phyloP scores from a whole-genome alignment of 352 stramenopile species.

The Pythium coloratum region DNA sequence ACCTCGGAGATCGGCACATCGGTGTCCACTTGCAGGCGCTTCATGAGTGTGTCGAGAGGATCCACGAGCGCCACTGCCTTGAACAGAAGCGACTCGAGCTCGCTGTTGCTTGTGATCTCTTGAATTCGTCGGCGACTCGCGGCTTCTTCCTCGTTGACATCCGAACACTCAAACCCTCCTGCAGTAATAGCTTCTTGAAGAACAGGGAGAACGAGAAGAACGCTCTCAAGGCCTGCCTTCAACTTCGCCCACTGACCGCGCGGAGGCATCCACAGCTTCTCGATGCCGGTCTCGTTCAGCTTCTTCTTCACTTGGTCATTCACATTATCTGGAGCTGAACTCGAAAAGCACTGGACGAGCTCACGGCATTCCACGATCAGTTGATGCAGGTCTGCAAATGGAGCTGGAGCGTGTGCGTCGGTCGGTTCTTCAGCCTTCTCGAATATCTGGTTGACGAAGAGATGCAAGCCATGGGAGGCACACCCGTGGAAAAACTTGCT shows the following conservation, averaged over 20 bases:
- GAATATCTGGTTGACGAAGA: slow-evolving; percentile 34
- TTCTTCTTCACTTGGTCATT: background rate
- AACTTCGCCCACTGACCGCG: slow-evolving; percentile 18
- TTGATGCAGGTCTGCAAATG: slow-evolving; percentile 16
- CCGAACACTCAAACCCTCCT: slow-evolving; percentile 6
- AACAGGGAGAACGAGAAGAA: slow-evolving; percentile 15
- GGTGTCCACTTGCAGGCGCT: slow-evolving; percentile 7
- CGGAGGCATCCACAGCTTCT: slow-evolving; percentile 16
- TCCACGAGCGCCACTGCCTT: slow-evolving; percentile 27
- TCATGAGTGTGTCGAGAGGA: slow-evolving; percentile 20
- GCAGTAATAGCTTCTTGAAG: slow-evolving; percentile 10
- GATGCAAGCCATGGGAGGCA: slow-evolving; percentile 26
- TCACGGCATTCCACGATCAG: slow-evolving; percentile 25
- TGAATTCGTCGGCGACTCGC: background rate
- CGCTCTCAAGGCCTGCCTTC: slow-evolving; percentile 22
- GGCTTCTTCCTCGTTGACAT: background rate
- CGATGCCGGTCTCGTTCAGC: background rate
- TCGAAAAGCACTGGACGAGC: slow-evolving; percentile 24
- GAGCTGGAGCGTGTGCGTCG: background rate
- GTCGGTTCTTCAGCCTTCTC: background rate
- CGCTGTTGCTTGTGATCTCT: background rate
- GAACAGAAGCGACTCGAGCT: slow-evolving; percentile 16
- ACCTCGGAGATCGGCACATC: slow-evolving; percentile 32
- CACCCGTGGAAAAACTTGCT: slow-evolving; percentile 35
- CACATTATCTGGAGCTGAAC: background rate